Base-by-base conservation (phyloP, 495 filamentous ascomycete genomes). In the Penicillium flavigenum region DNA sequence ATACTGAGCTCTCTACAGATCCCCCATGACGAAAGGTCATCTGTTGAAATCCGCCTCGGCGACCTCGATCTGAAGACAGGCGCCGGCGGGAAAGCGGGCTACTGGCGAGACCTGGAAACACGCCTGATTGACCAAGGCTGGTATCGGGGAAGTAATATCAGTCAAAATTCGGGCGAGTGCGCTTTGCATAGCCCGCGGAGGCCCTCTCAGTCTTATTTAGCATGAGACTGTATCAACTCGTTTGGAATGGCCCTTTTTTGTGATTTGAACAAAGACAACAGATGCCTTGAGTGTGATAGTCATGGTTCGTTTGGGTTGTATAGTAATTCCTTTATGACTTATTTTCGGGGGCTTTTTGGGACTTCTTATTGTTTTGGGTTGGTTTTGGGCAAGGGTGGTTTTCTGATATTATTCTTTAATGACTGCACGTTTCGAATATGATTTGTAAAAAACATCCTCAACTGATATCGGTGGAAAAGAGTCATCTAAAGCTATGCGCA, bases 11-110 rank as follows among this genome's bases (percentile, higher is more conserved):
- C 5, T 32, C 19, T 10, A 1, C 47, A 71, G 65, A 72, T 65
- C 26, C 66, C 64, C 47, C 59, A 56, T 6, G 70, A 72, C 39
- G 69, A 73, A 41, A 61, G 46, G n/a, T 62, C 55, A 0, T 63
- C 68, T 1, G 79, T 94, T 0, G 87, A 92, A 65, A 87, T 89
- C 38, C 83, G 87, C 48, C 74, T 98, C 2, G 92, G 87, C 0
- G 94, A 98, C 70, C 75, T 97, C 43, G 94, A 98, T 69, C 78
- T 90, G 62, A 98, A 98, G 75, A 86, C 83, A n/a, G 73, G 81
- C 14, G 75, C 76, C 5, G 83, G 80, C 12, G 80, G 79, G 8
- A 96, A 96, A 72, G 69, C 84, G 42, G 66, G 74, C 24, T 88
- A 93, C 60, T 98, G 94, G 94, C 69, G 75, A 57, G 72, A 73